Evolutionary conservation across 2,329 filamentous ascomycete genomes (phyloP), one percentile per base, ranked within the genome.

Genomic region (Aspergillus caelatus): DNA sequence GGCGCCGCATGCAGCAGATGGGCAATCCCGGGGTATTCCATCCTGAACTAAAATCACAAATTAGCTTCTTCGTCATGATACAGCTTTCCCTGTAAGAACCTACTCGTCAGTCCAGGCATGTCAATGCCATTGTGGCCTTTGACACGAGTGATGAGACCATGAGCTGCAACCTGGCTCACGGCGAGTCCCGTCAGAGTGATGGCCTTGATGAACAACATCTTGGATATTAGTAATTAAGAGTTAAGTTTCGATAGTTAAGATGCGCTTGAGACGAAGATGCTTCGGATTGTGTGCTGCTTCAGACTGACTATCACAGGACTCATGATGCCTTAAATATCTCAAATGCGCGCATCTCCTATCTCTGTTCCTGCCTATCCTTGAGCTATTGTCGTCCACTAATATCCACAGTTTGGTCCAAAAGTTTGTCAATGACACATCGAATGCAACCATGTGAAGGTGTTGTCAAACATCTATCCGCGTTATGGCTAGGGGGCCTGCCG

Each of bases 21-120:
- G 81, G 76, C 88, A 91, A 78, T 91, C 88, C 72, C 89, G 87
- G 57, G 88, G 89, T 65, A 88, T 90, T 70, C 88, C 88, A 65
- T 91, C 88, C 54, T 82, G 80, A 67, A 90, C 86, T 82, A 70
- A 19, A 62, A 19, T 45, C 26, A 70, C 67, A 57, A 48, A 52
- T 12, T n/a, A 34, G 48, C 12, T 28, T 48, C n/a, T 34, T 14
- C 30, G 30, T 28, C 23, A 45, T 46, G 19, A 39, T 23, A 11
- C n/a, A 12, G n/a, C 19, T 16, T 4, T 14, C 21, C 21, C 4
- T 19, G 16, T 23, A 39, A n/a, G 21, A 23, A n/a, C 74, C 67
- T 75, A 82, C 81, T 79, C 19, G 84, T 83, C 55, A 89, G 83
- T 74, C 85, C 87, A 39, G 87, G 85, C 86, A 89, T 89, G 66